Evolutionary conservation across 495 filamentous ascomycete genomes (phyloP), one percentile per base, ranked within the genome.

Genomic region (Staphylotrichum longicolle): DNA sequence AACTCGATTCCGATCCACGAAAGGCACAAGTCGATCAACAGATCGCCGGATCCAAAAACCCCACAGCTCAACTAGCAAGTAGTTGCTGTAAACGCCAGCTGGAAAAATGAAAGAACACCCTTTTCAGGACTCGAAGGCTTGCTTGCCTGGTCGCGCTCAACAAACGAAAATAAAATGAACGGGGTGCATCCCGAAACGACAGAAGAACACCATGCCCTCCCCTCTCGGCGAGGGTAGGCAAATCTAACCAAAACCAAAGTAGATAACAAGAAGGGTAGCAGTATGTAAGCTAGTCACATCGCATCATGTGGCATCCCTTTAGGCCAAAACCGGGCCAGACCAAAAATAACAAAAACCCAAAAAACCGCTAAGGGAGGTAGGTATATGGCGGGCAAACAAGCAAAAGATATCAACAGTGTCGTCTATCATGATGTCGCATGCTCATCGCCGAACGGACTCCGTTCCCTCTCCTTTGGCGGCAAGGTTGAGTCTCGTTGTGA

Each of bases 371-470:
- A 10, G 2, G 10, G 10, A 39, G 37, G 37, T 39, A n/a, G n/a
- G 45, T 53, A 53, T 53, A 53, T 27, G 50, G 11, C 33, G 8
- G 33, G 11, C 9, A 52, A 35, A 52, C 33, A 35, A 35, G 15
- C 33, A 14, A 30, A 27, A 48, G 7, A 48, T 37, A 52, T 52
- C 49, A 52, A 39, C 14, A 34, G 27, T 30, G 20, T 11, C n/a
- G 30, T 30, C 5, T 20, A 58, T 58, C 53, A 53, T 48, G 48
- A 60, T n/a, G 79, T 70, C 50, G 80, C 82, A 56, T 85, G 73
- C 68, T 85, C 82, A 61, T 85, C 82, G 10, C 80, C 78, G 66
- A 85, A 85, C 8, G 82, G 82, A 58, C 80, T 83, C 47, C 68
- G 70, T 33, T 77, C 72, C 54, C 77, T 72, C 51, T 68, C 69